Base-by-base conservation (phyloP, 495 filamentous ascomycete genomes). In the Parachaetomium inaequale region DNA sequence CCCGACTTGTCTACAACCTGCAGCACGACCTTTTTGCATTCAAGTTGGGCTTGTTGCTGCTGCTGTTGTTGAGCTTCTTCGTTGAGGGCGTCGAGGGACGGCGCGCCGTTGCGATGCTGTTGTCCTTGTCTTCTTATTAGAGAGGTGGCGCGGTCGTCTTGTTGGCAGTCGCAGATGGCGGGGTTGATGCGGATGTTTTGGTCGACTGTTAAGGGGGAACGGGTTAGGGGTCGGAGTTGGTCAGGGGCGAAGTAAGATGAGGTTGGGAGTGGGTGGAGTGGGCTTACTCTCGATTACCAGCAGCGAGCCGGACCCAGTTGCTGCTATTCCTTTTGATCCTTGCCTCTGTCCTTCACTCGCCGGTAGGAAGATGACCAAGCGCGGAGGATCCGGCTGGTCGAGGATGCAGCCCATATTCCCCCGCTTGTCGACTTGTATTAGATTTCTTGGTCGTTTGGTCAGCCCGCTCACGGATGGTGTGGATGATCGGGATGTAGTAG, bases 211-310 rank as follows among this genome's bases (percentile, higher is more conserved):
- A 15, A 3, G 14, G 19, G 19, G 17, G 2, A 19, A 12, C 10
- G 49, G 14, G 17, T 31, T 19, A 26, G 26, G 6, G n/a, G n/a
- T 51, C 14, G 8, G 25, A 12, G 34, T 12, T n/a, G 40, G 11
- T 47, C 21, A 32, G 4, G 23, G 14, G 5, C 15, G n/a, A 1
- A 10, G n/a, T 25, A n/a, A n/a, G n/a, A n/a, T n/a, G n/a, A n/a
- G 8, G 4, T 25, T 12, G 55, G 23, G 15, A 7, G 26, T 40
- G 19, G 11, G 21, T 19, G 26, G n/a, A n/a, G n/a, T n/a, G 36
- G 29, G 34, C 61, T 21, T 58, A 63, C 61, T 58, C 25, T 63
- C 55, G 10, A 63, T 63, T 2, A 52, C 61, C 17, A 63, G 7
- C 4, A 63, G 29, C 2, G 45, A 36, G 3, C 50, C 14, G 2